Base-by-base conservation (phyloP, 257 asterid species). In the Solanum lycopersicoides region DNA sequence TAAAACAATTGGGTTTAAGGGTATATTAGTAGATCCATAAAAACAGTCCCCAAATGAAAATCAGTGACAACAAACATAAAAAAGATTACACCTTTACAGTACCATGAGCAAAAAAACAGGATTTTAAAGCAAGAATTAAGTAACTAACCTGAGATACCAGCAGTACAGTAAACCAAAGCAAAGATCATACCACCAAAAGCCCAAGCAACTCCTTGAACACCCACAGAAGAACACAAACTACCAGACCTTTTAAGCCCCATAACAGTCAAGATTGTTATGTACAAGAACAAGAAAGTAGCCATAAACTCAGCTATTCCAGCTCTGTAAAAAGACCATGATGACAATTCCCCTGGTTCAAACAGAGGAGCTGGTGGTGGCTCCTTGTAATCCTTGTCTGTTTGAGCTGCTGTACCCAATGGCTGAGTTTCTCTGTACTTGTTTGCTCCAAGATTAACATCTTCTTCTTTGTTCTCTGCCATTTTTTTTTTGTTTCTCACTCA, bases 281-380 rank as follows among this genome's bases (percentile, higher is more conserved):
- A 92, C 42, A 92, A 86, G 75, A 92, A 92, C 88, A 92, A 82
- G 91, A 94, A 93, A 34, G 95, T 94, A 32, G 95, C 97, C 87
- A 94, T 87, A 82, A 94, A 94, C 82, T 94, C 97, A 1, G 97
- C 97, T 53, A 94, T 93, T 14, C 97, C 94, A 86, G 97, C 97
- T 63, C 97, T 90, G 93, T 94, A 94, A 65, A 94, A 94, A 2
- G 97, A 94, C 97, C 96, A 94, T 86, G 97, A 94, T 9, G 90
- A 85, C 87, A 94, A 85, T 85, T 94, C 97, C 2, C 93, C 95
- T 3, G 92, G 97, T 87, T 94, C 97, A 83, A 93, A 94, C 42
- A 94, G 72, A 0, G 95, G 95, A 15, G 94, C 95, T 41, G 96
- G 93, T 28, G 97, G 95, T 86, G 95, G 91, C 82, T 94, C 97